Base-by-base conservation (phyloP, 176 grass and related monocot species). In the Metroxylon sagu region DNA sequence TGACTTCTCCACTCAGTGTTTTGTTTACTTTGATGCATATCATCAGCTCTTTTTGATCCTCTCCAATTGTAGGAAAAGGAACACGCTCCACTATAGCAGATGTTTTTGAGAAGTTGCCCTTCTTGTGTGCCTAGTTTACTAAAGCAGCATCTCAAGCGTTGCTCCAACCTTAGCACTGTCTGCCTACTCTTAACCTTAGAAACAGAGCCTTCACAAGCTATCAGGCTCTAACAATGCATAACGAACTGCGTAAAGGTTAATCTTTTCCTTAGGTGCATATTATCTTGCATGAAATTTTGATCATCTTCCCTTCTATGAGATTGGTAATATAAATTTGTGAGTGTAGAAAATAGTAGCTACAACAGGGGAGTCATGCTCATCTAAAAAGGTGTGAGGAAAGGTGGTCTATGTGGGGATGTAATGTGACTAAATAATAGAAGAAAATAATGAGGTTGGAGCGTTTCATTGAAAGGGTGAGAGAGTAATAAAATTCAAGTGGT, bases 1-100 rank as follows among this genome's bases (percentile, higher is more conserved):
- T 77, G 66, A 77, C 74, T 77, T 77, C 66, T 77, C 66, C 74
- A 77, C 74, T 77, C 0, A 69, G 55, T 51, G 52, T n/a, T 59
- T 71, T 6, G 65, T 25, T 56, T 70, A 70, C 48, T 77, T 77
- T 77, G 65, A 77, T 63, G 66, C 66, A 70, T 48, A 70, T 77
- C 49, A 76, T 75, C 4, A 57, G 52, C 62, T 75, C 50, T 50
- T 66, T 53, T 65, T 67, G 43, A 65, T 62, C 52, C 25, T 61
- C 14, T 54, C n/a, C 52, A 53, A 35, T 29, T 29, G 57, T 29
- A 70, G 66, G 53, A 70, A 77, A 77, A 67, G 18, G 30, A 77
- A 14, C 50, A 77, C 28, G 68, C 28, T 31, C 49, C 26, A 66
- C 27, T 30, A 57, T 60, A 62, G 55, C 58, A 54, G 59, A 69